Evolutionary conservation across 768 basidiomycete species (phyloP), one percentile per base, ranked within the genome.

Genomic region (Kwoniella bestiolae): DNA sequence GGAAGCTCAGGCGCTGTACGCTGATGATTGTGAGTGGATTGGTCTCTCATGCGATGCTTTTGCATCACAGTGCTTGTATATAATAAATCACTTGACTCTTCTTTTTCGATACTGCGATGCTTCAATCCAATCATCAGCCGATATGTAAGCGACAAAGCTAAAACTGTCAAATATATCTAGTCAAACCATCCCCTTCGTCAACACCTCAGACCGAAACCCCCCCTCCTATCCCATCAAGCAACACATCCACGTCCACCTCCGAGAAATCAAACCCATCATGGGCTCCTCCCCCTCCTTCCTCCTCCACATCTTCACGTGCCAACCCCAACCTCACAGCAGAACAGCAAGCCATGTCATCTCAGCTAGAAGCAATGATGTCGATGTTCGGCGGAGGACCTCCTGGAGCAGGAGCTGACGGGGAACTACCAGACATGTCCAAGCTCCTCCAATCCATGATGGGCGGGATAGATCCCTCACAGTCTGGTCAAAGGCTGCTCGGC

Each of bases 1-100:
- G 11, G 79, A 80, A 65, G 79, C 73, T 9, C 72, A 76, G 12
- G 69, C 62, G 62, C 60, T 78, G 21, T 78, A 78, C 58, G 76
- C 71, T 18, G 63, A 68, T 35, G 75, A 74, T 55, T 66, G 79
- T 76, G 61, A 53, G 76, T 73, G 3, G 35, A 16, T 38, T 16
- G 53, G 31, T 34, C n/a, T 52, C 14, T 47, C 18, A 8, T 47
- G 14, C 46, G 46, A 8, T 14, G 23, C 8, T 25, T 31, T 6
- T 50, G 53, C 52, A 35, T 29, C n/a, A 9, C 26, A 35, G 38
- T 18, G 38, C 52, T 57, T 47, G 11, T 47, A 9, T 28, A 55
- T 38, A 41, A 63, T 55, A n/a, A 32, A 45, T 31, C 16, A 51
- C n/a, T 29, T 51, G 53, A 56, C 31, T 34, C 32, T 38, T 0